Base-by-base conservation (phyloP, 805 yeast genomes). In the Sungouiozyma intestinalis region DNA sequence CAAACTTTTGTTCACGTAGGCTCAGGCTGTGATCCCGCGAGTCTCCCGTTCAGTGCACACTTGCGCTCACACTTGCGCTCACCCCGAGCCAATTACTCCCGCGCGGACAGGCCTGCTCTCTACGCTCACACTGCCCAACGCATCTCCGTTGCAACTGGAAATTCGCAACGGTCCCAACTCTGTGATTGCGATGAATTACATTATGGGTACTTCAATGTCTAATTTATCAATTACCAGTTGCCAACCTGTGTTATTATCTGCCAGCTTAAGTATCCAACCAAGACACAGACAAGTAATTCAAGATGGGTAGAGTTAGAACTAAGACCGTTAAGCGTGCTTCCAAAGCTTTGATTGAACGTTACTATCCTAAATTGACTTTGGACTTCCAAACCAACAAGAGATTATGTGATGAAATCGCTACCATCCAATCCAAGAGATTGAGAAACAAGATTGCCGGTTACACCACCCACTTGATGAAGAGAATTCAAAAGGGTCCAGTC, bases 391-490 rank as follows among this genome's bases (percentile, higher is more conserved):
- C 94, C 84, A 92, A 92, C 96, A 92, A 92, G 83, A 90, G 98
- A 79, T 81, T 94, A 71, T 83, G 96, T 65, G 83, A 86, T 66
- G 96, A 94, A 75, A 88, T 92, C 65, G 98, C 99, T 60, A 88
- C 85, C 72, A 94, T 92, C 69, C 97, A 90, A 74, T 86, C 98
- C 67, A 92, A 92, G 84, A 86, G 99, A 77, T 84, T 92, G 74
- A 92, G 99, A 81, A 92, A 92, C 92, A 92, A 92, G 86, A 94
- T 92, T 67, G 98, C 99, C 71, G 99, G 99, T 73, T 92, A 90
- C 95, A 92, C 98, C 74, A 92, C 98, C 68, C 99, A 92, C 76
- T 82, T 92, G 74, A 94, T 92, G 98, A 92, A 86, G 81, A 88
- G 99, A 80, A 92, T 92, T 69, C 97, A 94, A 77, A 92, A 90